Conservation (phyloP, 2,329 filamentous ascomycete genomes). For the Ophiostoma angusticollis region DNA sequence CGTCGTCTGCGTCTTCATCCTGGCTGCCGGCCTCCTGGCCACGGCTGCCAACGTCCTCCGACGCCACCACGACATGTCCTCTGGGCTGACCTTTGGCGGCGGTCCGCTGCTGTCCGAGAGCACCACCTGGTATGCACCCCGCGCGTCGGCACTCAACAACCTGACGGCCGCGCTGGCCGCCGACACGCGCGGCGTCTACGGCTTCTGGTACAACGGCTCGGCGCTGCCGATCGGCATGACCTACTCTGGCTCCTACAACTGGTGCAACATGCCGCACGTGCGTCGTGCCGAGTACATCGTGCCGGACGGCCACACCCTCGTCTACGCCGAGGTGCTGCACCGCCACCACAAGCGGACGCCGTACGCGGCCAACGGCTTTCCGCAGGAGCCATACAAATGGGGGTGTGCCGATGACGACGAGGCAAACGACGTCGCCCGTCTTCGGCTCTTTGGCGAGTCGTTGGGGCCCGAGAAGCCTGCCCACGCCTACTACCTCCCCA, state of each 20-base stretch:
- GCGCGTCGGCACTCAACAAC: constrained; percentile 19
- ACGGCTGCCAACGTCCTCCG: background rate
- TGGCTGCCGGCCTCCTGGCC: constrained; percentile 5
- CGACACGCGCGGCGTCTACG: constrained; percentile 45
- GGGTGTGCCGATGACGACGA: too few species aligned
- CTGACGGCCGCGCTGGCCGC: constrained; percentile 14
- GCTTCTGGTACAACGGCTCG: constrained; percentile 62
- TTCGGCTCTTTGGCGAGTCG: constrained; percentile 57
- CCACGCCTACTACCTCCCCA: constrained; percentile 44
- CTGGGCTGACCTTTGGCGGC: too few species aligned
- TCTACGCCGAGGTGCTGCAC: constrained; percentile 69
- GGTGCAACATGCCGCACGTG: constrained; percentile 84
- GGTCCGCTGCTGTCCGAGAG: too few species aligned
- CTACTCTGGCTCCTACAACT: constrained; percentile 57
- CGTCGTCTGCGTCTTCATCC: constrained; percentile 4
- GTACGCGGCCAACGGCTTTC: constrained; percentile 66
- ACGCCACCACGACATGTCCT: too few species aligned
- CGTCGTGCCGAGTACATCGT: constrained; percentile 49
- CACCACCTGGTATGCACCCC: constrained; percentile 19
- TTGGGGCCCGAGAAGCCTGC: constrained; percentile 26
- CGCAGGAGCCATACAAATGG: constrained; percentile 60
- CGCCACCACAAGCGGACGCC: constrained; percentile 77
- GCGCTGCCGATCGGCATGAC: constrained; percentile 35
- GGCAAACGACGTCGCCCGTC: constrained; percentile 49
- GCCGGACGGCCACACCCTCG: constrained; percentile 40